phyloP scores from a whole-genome alignment of 495 filamentous ascomycete species.

The Tirmania nivea region DNA sequence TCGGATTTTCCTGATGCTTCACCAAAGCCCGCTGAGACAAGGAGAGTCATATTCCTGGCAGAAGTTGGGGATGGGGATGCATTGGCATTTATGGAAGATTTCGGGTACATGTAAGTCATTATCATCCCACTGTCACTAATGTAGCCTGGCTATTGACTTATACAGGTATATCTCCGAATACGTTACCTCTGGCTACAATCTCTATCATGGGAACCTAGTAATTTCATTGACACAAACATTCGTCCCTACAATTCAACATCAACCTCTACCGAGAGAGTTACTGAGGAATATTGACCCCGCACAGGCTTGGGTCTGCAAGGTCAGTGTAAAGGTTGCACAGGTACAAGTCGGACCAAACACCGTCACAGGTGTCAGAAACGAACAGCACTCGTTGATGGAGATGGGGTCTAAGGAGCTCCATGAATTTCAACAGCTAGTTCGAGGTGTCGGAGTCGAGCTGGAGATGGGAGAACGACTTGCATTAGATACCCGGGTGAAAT shows the following conservation, averaged over 20 bases:
- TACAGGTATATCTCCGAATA: conserved; percentile 25
- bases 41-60: conserved; percentile 19
- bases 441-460: conserved; percentile 37
- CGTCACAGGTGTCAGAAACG: conserved; percentile 18
- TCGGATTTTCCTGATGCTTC: conserved; percentile 26
- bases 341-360: neutral
- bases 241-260: conserved; percentile 5
- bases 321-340: neutral
- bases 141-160: conserved; percentile 2
- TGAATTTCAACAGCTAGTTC: conserved; percentile 37
- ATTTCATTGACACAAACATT: conserved; percentile 22
- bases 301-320: conserved; percentile 9
- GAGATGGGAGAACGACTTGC: conserved; percentile 40
- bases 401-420: conserved; percentile 36
- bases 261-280: conserved; percentile 25
- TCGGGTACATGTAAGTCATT: conserved; percentile 24
- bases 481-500: conserved; percentile 38
- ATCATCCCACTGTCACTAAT: neutral
- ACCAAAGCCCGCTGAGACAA: conserved; percentile 21
- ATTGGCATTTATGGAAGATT: conserved; percentile 22
- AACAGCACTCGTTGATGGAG: conserved; percentile 27
- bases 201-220: conserved; percentile 26
- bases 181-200: conserved; percentile 22
- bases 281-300: conserved; percentile 13
- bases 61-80: conserved; percentile 22